Evolutionary conservation across 2,329 filamentous ascomycete species (phyloP).

Genomic region (Xylariaceae sp.): DNA sequence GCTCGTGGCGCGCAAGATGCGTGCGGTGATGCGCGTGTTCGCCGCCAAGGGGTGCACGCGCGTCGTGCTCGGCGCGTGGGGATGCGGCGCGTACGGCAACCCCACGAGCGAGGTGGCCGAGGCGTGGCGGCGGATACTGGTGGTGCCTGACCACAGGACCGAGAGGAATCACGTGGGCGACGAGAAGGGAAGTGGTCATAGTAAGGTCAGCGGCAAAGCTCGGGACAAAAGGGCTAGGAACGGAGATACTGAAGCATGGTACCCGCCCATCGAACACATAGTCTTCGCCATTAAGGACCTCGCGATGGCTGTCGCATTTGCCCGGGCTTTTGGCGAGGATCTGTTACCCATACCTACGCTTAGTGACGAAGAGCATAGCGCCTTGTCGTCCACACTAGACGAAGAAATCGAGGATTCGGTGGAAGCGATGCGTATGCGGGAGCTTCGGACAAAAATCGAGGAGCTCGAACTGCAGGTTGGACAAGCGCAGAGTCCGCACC

Average conservation of each 20-base stretch:
- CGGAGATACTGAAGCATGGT: constrained; percentile 44
- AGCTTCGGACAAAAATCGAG: constrained; percentile 39
- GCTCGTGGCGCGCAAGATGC: constrained; percentile 60
- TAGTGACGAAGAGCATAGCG: constrained; percentile 15
- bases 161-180: background rate
- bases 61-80: constrained; percentile 68
- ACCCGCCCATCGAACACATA: constrained; percentile 54
- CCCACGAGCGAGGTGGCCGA: constrained; percentile 63
- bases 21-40: constrained; percentile 60
- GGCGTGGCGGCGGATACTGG: constrained; percentile 56
- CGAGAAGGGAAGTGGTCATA: constrained; percentile 1
- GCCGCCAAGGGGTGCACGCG: constrained; percentile 51
- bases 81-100: constrained; percentile 68
- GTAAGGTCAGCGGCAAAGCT: constrained; percentile 27
- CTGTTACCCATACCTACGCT: constrained; percentile 41
- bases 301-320: constrained; percentile 59
- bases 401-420: constrained; percentile 27
- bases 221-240: constrained; percentile 26
- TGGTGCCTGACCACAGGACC: constrained; percentile 25
- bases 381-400: constrained; percentile 15
- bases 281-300: constrained; percentile 63
- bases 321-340: constrained; percentile 51
- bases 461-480: constrained; percentile 36
- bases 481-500: constrained; percentile 36
- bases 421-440: constrained; percentile 23